Percentiles rank a stretch among this genome's conserved stretches.
Conservation (phyloP, 805 yeast species). For the Ogataea nakhonphanomensis region DNA sequence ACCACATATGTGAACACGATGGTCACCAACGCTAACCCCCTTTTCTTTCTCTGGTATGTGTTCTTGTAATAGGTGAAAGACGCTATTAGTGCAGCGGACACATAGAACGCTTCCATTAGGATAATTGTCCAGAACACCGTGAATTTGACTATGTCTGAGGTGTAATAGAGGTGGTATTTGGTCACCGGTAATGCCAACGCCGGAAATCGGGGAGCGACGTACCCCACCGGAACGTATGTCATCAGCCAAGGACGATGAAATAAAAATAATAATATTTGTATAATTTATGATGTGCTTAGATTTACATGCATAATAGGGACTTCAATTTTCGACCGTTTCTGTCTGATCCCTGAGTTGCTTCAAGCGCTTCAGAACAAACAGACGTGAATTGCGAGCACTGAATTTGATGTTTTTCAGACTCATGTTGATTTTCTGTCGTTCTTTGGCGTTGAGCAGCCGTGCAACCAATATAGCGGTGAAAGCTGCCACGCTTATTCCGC, state of each 20-base stretch:
- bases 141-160: constrained; percentile 75
- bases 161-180: constrained; percentile 60
- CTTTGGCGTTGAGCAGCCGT: constrained; percentile 30
- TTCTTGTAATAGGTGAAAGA: constrained; percentile 44
- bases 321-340: background rate
- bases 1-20: constrained; percentile 46
- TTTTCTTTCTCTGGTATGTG: constrained; percentile 13
- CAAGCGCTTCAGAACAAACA: constrained; percentile 39
- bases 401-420: constrained; percentile 39
- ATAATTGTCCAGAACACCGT: constrained; percentile 80
- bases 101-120: constrained; percentile 59
- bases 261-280: background rate
- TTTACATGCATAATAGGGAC: background rate
- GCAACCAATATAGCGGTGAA: constrained; percentile 35
- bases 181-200: constrained; percentile 70
- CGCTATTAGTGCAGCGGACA: constrained; percentile 63
- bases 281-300: background rate
- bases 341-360: constrained; percentile 25
- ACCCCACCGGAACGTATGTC: constrained; percentile 66
- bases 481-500: constrained; percentile 49
- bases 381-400: constrained; percentile 47
- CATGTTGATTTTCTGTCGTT: constrained; percentile 35
- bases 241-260: background rate
- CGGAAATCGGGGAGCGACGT: constrained; percentile 75
- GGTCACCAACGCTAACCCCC: constrained; percentile 31